These are phyloP conservation scores for Papilionanthe hybrid DNA, from an alignment of 116 monocot species.

Conservation along the genomic window DNA sequence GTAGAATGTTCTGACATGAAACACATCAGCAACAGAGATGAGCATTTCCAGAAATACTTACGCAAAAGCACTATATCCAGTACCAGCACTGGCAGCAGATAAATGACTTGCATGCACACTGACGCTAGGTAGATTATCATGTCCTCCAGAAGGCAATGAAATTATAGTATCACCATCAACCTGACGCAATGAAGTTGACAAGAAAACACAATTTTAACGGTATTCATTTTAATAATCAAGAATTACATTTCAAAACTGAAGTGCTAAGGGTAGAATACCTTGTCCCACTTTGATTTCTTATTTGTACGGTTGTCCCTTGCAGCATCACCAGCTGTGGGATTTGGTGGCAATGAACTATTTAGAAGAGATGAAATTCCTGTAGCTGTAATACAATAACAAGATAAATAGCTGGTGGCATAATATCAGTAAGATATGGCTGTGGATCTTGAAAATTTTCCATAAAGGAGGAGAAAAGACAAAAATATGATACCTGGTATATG, in stretches of 20 bases:
- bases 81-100: conserved; percentile 39
- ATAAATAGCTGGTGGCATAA: background rate
- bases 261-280: conserved; percentile 20
- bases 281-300: conserved; percentile 68
- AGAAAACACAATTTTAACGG: background rate
- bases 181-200: conserved; percentile 21
- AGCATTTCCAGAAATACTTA: conserved; percentile 3
- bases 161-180: conserved; percentile 71
- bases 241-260: conserved; percentile 13
- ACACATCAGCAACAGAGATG: background rate
- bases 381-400: background rate
- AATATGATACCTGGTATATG: conserved; percentile 41
- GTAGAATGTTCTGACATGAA: background rate
- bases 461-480: background rate
- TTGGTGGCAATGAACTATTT: conserved; percentile 15
- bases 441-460: background rate
- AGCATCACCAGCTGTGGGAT: conserved; percentile 31
- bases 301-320: conserved; percentile 28
- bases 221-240: conserved; percentile 14
- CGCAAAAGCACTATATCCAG: conserved; percentile 33
- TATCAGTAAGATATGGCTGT: background rate
- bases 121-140: conserved; percentile 39
- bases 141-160: conserved; percentile 32
- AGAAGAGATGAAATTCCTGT: conserved; percentile 1
- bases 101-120: conserved; percentile 53